Base-by-base conservation (phyloP, 2,329 filamentous ascomycete species). In the Magnaporthiopsis rhizophila region DNA sequence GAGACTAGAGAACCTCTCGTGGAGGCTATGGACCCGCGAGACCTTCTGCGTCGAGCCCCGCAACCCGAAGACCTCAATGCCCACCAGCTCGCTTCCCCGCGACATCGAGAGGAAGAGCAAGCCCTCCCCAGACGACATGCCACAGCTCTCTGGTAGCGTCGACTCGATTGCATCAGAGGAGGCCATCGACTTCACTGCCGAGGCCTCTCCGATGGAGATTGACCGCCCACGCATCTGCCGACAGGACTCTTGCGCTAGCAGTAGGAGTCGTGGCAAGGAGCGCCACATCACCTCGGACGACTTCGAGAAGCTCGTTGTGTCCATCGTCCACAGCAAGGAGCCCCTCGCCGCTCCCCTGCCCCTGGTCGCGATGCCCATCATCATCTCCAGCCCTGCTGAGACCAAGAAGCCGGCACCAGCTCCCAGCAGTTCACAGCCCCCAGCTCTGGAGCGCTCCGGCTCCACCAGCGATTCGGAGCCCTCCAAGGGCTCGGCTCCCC, bases 21-120 rank as follows among this genome's bases (percentile, higher is more conserved):
- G 95, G 95, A 84, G 95, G 71, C 80, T 98, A 67, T 98, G 93
- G 94, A 96, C 92, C 71, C 86, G 92, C 72, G 93, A 98, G 75
- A 94, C 91, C 13, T 92, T 97, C 71, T 96, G 93, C 78, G 93
- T 89, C 77, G 89, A 91, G 67, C 84, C 83, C 56, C 81, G 83
- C 65, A 81, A 83, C 69, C 80, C 82, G 70, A 78, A 82, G 64
- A 75, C 82, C 53, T 72, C 76, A 18, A 70, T 76, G 3, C 72
- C 77, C 59, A 68, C 71, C 59, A 69, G 74, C 70, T 75, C 80
- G 68, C 75, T 81, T 66, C 78, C 86, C 69, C 78, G 80, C 68
- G 76, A 81, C 64, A 84, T 86, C 63, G 79, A 71, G 18, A 69
- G 67, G 34, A 63, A 65, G 45, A 68, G 66, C 59, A 70, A 69